Base-by-base conservation (phyloP, 352 stramenopile genomes). In the Globisporangium solare region DNA sequence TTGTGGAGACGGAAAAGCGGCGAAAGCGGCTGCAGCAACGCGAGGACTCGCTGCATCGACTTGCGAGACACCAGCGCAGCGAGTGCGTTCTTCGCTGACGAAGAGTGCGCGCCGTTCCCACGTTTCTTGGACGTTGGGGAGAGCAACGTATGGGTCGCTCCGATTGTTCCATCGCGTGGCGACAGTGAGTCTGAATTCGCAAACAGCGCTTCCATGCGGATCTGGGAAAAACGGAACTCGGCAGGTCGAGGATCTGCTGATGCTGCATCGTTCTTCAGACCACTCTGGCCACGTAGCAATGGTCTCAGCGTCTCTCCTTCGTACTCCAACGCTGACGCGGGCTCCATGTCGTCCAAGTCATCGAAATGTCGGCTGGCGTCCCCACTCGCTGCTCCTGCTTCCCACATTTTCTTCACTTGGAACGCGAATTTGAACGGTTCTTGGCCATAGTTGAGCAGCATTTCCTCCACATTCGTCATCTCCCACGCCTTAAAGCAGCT, bases 121-220 rank as follows among this genome's bases (percentile, higher is more conserved):
- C 46, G 50, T 35, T 58, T 58, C 58, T 66, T 66, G 22, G 52
- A 66, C 20, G 59, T 66, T 48, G 59, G 59, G 5, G 56, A 48
- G 15, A 58, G 31, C 21, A 60, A 52, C 46, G 46, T 72, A 49
- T 72, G 69, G 5, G 13, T 46, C 2, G 42, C 50, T 1, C 10
- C 48, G 5, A 6, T 10, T 35, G 27, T 10, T 5, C 54, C 47
- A 7, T 51, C 60, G 15, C 54, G 47, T 14, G 49, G 54, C 20
- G 60, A 66, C 6, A 46, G 39, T 12, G 57, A 32, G 21, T 37
- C 53, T 1, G 58, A 24, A 11, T 73, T 55, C 11, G 77, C 71
- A 50, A 88, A 93, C 13, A 93, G 71, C 40, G 83, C 80, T 45
- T 89, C 78, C 74, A 89, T 86, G 41, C 83, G 73, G 57, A 93